These are phyloP conservation scores for Diaporthe citri DNA, from an alignment of 2,329 filamentous ascomycete genomes.

Conservation along the genomic window DNA sequence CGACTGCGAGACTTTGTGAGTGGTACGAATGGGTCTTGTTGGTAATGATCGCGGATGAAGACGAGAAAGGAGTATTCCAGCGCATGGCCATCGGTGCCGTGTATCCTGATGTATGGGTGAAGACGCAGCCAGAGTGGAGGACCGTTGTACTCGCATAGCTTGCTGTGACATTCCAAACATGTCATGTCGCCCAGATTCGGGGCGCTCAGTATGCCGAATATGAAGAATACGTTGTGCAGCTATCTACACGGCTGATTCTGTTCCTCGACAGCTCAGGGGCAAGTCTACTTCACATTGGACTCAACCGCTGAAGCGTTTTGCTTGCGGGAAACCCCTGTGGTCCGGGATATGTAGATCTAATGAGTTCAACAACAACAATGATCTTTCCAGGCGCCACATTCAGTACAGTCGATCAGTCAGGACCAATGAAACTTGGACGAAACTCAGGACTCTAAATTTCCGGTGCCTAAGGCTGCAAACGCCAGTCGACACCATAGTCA, in stretches of 20 bases:
- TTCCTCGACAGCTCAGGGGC: no score
- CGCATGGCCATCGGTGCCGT: background rate
- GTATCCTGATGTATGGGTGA: background rate
- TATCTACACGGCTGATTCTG: no score
- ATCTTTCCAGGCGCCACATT: background rate
- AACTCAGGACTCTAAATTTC: background rate
- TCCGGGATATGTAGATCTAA: background rate
- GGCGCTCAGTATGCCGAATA: no score
- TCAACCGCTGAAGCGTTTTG: no score
- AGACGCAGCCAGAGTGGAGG: background rate
- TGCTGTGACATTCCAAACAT: no score
- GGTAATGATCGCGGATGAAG: background rate
- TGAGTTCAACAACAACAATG: no score
- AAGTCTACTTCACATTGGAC: no score
- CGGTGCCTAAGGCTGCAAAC: no score
- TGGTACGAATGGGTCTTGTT: background rate
- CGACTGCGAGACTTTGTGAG: background rate
- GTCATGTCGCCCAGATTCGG: no score
- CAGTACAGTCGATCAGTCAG: fast-evolving
- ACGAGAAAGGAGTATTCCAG: background rate
- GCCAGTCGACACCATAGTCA: background rate
- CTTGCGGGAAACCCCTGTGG: no score
- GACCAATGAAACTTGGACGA: background rate
- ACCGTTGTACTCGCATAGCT: background rate
- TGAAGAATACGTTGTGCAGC: no score